Evolutionary conservation across 1,284 basidiomycete species (phyloP).

Genomic region (Puccinia hordei): DNA sequence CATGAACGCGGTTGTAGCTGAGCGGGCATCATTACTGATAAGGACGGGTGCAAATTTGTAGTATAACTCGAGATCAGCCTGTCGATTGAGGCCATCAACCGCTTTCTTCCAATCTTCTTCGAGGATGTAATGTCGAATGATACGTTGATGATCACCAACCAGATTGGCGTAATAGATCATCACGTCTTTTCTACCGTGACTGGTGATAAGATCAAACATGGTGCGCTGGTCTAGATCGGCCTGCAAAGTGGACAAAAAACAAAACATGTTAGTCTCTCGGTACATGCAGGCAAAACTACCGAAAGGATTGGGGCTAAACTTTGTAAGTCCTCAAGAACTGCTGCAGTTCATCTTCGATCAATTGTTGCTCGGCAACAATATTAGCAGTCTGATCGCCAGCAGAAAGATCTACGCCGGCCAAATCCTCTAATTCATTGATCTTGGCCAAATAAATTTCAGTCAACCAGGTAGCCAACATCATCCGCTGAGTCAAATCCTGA

Average conservation of each 20-base stretch:
- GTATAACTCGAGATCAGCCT: conserved; percentile 73
- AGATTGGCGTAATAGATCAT: conserved; percentile 84
- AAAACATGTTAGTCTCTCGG: no score
- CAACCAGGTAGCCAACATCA: conserved; percentile 98
- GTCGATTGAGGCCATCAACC: conserved; percentile 77
- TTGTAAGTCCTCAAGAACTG: conserved; percentile 92
- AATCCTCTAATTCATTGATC: conserved; percentile 92
- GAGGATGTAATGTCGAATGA: conserved; percentile 88
- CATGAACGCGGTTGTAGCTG: conserved; percentile 89
- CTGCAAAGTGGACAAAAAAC: conserved; percentile 60
- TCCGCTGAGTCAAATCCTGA: conserved; percentile 85
- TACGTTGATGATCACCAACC: conserved; percentile 77
- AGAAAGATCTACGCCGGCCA: conserved; percentile 58
- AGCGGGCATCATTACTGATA: conserved; percentile 79
- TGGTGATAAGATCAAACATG: conserved; percentile 86
- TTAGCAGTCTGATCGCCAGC: conserved; percentile 75
- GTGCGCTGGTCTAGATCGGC: conserved; percentile 79
- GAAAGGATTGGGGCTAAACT: conserved; percentile 64
- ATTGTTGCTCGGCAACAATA: conserved; percentile 73
- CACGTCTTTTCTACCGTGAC: conserved; percentile 88
- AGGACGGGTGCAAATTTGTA: conserved; percentile 88
- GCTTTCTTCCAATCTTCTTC: conserved; percentile 91
- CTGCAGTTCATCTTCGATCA: conserved; percentile 87
- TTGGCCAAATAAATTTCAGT: conserved; percentile 96
- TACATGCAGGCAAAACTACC: no score